Evolutionary conservation across 2,329 filamentous ascomycete species (phyloP), one percentile per base, ranked within the genome.

Genomic region (Ophiognomonia clavigignenti-juglandacearum): DNA sequence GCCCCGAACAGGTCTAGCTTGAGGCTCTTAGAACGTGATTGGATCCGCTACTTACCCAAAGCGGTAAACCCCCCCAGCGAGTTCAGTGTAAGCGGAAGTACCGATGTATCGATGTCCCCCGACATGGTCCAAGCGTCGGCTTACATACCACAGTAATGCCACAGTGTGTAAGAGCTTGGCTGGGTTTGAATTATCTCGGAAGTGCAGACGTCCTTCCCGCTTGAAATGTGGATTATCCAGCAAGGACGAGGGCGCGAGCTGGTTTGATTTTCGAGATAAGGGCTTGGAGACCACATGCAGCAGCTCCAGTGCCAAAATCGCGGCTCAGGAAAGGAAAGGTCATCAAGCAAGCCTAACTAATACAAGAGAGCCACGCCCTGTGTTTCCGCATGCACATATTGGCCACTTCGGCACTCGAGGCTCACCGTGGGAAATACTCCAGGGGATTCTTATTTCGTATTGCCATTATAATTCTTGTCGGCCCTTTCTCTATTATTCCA

Each of bases 311-410:
- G n/a, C n/a, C n/a, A n/a, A n/a, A n/a, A n/a, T n/a, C n/a, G n/a
- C n/a, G n/a, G n/a, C 35, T 34, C 46, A 39, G 45, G 45, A 51
- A 51, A 51, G 45, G 27, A 24, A 9, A 29, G 39, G 26, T 41
- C 39, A 29, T 29, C 26, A n/a, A n/a, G n/a, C 26, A 29, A 29
- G 26, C 13, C 26, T 18, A 42, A 14, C 34, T 29, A 11, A 14
- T 19, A 34, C 29, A 42, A 16, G 34, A 20, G 32, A 43, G 22
- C 36, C 23, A 43, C 4, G 14, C 7, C 10, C 22, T 29, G 16
- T 14, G 6, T 6, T 44, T 50, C 44, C 43, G 36, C 47, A 47
- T 52, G 50, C 47, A 39, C 47, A 52, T 50, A 52, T 52, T 47
- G 50, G 24, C 48, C 18, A n/a, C 36, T n/a, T n/a, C n/a, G n/a